Conservation (phyloP, 306 rosid genomes). For the Trifolium dubium region DNA sequence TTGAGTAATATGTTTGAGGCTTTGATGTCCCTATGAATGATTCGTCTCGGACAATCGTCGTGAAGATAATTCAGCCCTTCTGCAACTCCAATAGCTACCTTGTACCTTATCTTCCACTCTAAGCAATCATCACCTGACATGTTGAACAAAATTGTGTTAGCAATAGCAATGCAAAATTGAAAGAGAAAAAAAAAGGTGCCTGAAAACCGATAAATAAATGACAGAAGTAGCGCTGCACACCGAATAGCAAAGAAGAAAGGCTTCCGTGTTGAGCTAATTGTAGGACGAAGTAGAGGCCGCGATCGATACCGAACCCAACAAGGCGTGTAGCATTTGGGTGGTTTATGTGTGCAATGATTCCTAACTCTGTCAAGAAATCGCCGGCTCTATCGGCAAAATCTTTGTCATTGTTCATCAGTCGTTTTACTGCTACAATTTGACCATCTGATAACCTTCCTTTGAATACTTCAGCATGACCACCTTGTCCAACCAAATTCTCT, state of each 20-base stretch:
- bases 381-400: slow-evolving; percentile 71
- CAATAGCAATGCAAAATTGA: neutral
- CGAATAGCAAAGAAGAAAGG: slow-evolving; percentile 80
- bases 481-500: slow-evolving; percentile 90
- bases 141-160: slow-evolving; percentile 45
- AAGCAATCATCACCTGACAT: slow-evolving; percentile 64
- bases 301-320: slow-evolving; percentile 80
- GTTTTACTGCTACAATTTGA: slow-evolving; percentile 79
- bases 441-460: slow-evolving; percentile 71
- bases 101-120: slow-evolving; percentile 78
- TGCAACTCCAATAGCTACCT: slow-evolving; percentile 84
- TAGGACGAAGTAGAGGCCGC: slow-evolving; percentile 83
- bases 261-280: slow-evolving; percentile 80
- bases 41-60: slow-evolving; percentile 79
- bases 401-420: slow-evolving; percentile 67
- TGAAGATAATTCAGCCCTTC: slow-evolving; percentile 85
- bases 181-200: neutral
- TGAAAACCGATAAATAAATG: neutral
- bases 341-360: slow-evolving; percentile 87
- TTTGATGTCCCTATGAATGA: slow-evolving; percentile 93
- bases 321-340: slow-evolving; percentile 79
- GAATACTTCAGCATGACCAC: slow-evolving; percentile 97
- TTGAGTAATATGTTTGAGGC: slow-evolving; percentile 88
- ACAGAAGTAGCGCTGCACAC: slow-evolving; percentile 50
- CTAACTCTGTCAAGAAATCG: slow-evolving; percentile 87